These are phyloP conservation scores for Beverwykella pulmonaria DNA, from an alignment of 495 filamentous ascomycete species.

Conservation along the genomic window DNA sequence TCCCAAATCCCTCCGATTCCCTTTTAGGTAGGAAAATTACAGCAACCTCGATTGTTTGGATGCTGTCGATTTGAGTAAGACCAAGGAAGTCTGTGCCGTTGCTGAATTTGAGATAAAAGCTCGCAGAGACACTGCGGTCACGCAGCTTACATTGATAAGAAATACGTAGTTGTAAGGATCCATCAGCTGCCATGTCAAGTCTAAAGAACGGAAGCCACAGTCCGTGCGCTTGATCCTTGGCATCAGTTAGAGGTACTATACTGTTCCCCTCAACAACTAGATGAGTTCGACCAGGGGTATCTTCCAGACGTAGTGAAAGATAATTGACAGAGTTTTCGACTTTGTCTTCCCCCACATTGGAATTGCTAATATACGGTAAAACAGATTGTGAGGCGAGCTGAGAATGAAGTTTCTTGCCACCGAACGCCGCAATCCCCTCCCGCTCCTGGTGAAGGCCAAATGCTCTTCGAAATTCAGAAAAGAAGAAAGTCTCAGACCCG, in stretches of 20 bases:
- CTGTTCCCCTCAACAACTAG: constrained; percentile 11
- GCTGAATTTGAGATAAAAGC: constrained; percentile 24
- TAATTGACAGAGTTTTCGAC: constrained; percentile 5
- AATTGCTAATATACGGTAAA: constrained; percentile 21
- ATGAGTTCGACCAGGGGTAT: constrained; percentile 1
- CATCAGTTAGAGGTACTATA: not conserved
- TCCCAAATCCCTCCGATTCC: not conserved
- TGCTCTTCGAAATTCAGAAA: constrained; percentile 48
- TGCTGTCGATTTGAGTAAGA: not conserved
- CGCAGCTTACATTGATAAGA: not conserved
- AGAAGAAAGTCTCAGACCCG: constrained; percentile 47
- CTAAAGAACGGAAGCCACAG: constrained; percentile 30
- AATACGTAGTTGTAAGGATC: constrained; percentile 19
- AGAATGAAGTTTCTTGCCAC: constrained; percentile 16
- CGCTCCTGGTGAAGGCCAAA: constrained; percentile 30
- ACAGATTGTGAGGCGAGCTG: constrained; percentile 39
- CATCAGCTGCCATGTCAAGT: constrained; percentile 36
- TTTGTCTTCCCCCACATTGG: not conserved
- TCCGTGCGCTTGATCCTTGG: not conserved
- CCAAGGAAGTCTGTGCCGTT: not conserved
- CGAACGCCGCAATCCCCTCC: not conserved
- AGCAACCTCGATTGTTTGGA: not conserved
- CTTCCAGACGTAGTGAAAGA: constrained; percentile 24
- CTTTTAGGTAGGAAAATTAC: not conserved
- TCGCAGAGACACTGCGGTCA: not conserved